phyloP scores from a whole-genome alignment of 306 rosid genomes.

The Vicia sativa region DNA sequence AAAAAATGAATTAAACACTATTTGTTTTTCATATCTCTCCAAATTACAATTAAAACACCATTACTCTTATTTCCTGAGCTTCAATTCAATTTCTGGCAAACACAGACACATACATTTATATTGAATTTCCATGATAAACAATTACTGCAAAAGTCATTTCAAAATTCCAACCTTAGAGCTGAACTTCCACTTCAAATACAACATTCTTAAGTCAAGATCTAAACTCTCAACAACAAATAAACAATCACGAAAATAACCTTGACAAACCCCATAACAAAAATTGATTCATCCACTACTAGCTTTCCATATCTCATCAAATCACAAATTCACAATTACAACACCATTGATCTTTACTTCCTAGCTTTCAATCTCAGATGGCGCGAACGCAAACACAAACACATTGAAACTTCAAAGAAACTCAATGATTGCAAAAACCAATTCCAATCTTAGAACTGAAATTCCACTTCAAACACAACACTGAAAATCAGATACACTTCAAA shows the following conservation, averaged over 20 bases:
- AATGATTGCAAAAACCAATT: conserved; percentile 3
- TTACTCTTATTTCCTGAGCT: background rate
- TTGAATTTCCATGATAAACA: conserved; percentile 13
- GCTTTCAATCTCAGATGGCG: background rate
- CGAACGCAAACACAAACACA: background rate
- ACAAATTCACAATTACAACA: background rate
- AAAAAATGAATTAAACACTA: background rate
- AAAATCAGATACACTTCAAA: conserved; percentile 12
- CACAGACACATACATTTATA: background rate
- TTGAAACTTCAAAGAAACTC: conserved; percentile 15
- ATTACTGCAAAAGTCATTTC: conserved; percentile 3
- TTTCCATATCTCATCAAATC: conserved; percentile 13
- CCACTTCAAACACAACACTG: conserved; percentile 21
- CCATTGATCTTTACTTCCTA: background rate
- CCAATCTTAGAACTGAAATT: conserved; percentile 27
- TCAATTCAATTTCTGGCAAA: background rate
- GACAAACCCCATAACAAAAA: conserved; percentile 4
- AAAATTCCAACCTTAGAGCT: conserved; percentile 18
- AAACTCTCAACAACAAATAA: conserved; percentile 15
- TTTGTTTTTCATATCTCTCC: background rate
- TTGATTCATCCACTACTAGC: conserved; percentile 5
- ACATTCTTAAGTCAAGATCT: conserved; percentile 32
- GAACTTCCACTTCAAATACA: conserved; percentile 27
- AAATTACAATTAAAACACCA: background rate
- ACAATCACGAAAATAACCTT: conserved; percentile 11